phyloP scores from a whole-genome alignment of 2,329 filamentous ascomycete species.

The Penicillium sp. region DNA sequence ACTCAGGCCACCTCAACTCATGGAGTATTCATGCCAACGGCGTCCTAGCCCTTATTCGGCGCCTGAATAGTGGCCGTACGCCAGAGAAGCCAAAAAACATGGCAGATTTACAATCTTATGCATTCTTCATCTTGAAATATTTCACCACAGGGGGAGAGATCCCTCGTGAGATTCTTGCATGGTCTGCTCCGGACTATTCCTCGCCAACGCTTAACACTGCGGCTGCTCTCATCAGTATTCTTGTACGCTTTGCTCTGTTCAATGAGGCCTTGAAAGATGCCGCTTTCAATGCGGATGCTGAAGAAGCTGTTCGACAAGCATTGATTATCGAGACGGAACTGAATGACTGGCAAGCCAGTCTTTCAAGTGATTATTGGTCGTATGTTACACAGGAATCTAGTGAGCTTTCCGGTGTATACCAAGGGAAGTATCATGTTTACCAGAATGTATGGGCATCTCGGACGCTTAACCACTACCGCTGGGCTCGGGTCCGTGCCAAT shows the following conservation, averaged over 20 bases:
- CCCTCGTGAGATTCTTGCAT: neutral
- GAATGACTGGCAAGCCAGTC: constrained; percentile 17
- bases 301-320: constrained; percentile 2
- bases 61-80: neutral
- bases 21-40: constrained; percentile 17
- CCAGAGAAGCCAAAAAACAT: neutral
- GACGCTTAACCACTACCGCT: constrained; percentile 21
- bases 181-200: neutral
- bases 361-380: constrained; percentile 16
- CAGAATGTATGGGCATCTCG: constrained; percentile 20
- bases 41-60: neutral
- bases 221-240: constrained; percentile 12
- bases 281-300: neutral
- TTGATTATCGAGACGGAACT: constrained; percentile 18
- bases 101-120: constrained; percentile 1
- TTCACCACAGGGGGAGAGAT: neutral
- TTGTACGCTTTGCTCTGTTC: constrained; percentile 4
- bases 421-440: constrained; percentile 22
- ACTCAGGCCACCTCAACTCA: constrained; percentile 20
- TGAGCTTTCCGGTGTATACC: constrained; percentile 16
- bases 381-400: constrained; percentile 15
- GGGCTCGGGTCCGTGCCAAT: constrained; percentile 21
- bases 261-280: neutral
- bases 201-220: constrained; percentile 18
- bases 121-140: constrained; percentile 1